Evolutionary conservation across 306 rosid species (phyloP).

Genomic region (Malus sylvestris): DNA sequence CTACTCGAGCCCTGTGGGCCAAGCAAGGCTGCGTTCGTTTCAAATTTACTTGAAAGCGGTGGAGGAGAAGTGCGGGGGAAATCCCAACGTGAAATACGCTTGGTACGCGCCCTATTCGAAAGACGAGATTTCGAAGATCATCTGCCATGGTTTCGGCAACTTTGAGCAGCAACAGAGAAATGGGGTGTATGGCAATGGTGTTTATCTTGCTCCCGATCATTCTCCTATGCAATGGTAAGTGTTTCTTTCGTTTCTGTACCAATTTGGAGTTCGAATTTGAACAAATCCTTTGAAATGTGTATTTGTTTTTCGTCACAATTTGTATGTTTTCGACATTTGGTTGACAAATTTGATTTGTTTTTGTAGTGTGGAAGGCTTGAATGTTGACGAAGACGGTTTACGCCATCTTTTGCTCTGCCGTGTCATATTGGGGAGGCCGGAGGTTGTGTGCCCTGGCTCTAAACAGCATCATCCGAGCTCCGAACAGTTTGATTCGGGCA

Average conservation of each 20-base stretch:
- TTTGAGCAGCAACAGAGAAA: slow-evolving; percentile 6
- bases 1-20: slow-evolving; percentile 21
- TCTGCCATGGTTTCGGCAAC: slow-evolving; percentile 58
- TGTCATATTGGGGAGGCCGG: slow-evolving; percentile 67
- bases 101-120: slow-evolving; percentile 53
- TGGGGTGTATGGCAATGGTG: slow-evolving; percentile 37
- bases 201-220: slow-evolving; percentile 53
- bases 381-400: slow-evolving; percentile 47
- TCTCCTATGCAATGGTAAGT: slow-evolving; percentile 56
- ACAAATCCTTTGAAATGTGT: not conserved
- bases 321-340: not conserved
- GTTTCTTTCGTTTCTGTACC: not conserved
- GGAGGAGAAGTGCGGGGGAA: slow-evolving; percentile 36
- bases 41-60: slow-evolving; percentile 48
- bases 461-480: slow-evolving; percentile 51
- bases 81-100: slow-evolving; percentile 56
- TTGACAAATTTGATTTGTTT: not conserved
- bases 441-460: slow-evolving; percentile 49
- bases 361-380: slow-evolving; percentile 39
- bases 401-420: slow-evolving; percentile 71
- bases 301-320: not conserved
- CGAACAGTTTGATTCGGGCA: slow-evolving; percentile 62
- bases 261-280: not conserved
- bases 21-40: slow-evolving; percentile 56
- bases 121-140: slow-evolving; percentile 45